Percentiles rank a stretch among this genome's conserved stretches.
Conservation (phyloP, 345 rosid species). For the Hibiscus syriacus region DNA sequence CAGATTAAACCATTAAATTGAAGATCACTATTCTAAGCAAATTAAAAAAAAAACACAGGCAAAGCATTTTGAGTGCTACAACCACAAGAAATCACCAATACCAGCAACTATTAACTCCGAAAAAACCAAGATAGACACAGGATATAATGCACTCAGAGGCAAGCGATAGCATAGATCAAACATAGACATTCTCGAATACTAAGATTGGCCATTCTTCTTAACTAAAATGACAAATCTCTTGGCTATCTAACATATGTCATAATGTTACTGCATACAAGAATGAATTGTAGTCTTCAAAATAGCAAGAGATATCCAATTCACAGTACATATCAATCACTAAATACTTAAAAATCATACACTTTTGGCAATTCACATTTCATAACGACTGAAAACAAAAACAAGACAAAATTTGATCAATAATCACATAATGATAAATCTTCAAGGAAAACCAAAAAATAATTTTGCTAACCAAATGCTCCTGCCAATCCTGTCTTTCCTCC, state of each 20-base stretch:
- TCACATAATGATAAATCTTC: background rate
- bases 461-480: conserved; percentile 40
- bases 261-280: no score
- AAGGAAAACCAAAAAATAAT: background rate
- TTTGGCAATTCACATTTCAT: no score
- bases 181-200: no score
- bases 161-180: no score
- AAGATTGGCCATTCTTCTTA: background rate
- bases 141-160: no score
- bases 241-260: background rate
- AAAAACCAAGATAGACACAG: no score
- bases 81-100: background rate
- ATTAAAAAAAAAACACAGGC: background rate
- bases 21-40: background rate
- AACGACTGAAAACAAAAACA: background rate
- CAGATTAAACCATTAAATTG: background rate
- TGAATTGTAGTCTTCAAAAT: no score
- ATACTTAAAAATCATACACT: no score
- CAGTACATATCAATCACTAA: no score
- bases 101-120: background rate
- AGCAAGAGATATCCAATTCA: no score
- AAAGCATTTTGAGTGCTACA: background rate
- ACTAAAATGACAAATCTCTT: background rate
- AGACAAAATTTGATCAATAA: background rate
- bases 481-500: conserved; percentile 46